Percentiles rank a stretch among this genome's conserved stretches.
These are phyloP conservation scores for Aspergillus homomorphus DNA, from an alignment of 495 filamentous ascomycete species.

Conservation along the genomic window DNA sequence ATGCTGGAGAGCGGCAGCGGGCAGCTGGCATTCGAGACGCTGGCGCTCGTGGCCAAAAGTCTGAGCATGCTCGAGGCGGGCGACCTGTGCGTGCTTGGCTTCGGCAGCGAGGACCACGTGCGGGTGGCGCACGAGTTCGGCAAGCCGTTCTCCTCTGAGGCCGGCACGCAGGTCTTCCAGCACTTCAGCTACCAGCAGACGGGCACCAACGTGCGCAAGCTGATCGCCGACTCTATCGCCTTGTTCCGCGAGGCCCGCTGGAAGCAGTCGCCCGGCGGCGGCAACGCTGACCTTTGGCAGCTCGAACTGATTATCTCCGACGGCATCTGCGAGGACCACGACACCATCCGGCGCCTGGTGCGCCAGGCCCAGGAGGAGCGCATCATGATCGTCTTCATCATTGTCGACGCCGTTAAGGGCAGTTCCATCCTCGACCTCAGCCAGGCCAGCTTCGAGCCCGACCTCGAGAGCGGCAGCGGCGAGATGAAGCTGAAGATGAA, in stretches of 20 bases:
- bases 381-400: conserved; percentile 97
- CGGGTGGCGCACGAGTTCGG: conserved; percentile 87
- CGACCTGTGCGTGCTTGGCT: conserved; percentile 83
- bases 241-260: conserved; percentile 75
- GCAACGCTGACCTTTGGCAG: conserved; percentile 86
- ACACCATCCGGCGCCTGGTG: conserved; percentile 74
- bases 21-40: conserved; percentile 81
- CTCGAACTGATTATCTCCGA: conserved; percentile 89
- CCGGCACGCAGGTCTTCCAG: conserved; percentile 76
- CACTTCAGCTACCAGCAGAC: conserved; percentile 83
- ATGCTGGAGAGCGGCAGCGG: conserved; percentile 76
- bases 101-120: conserved; percentile 70
- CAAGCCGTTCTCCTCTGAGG: conserved; percentile 76
- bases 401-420: conserved; percentile 75
- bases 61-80: conserved; percentile 91
- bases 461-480: conserved; percentile 44
- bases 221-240: conserved; percentile 72
- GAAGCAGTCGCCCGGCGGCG: conserved; percentile 51
- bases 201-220: conserved; percentile 75
- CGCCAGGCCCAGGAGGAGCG: conserved; percentile 85
- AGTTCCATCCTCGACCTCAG: conserved; percentile 77
- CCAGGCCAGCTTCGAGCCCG: conserved; percentile 70
- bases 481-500: conserved; percentile 73
- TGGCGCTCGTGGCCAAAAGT: conserved; percentile 81
- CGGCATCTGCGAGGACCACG: conserved; percentile 87